Percentiles rank a stretch among this genome's conserved stretches.
Evolutionary conservation across 2,329 filamentous ascomycete species (phyloP).

Genomic region (Phyllosticta citribraziliensis): DNA sequence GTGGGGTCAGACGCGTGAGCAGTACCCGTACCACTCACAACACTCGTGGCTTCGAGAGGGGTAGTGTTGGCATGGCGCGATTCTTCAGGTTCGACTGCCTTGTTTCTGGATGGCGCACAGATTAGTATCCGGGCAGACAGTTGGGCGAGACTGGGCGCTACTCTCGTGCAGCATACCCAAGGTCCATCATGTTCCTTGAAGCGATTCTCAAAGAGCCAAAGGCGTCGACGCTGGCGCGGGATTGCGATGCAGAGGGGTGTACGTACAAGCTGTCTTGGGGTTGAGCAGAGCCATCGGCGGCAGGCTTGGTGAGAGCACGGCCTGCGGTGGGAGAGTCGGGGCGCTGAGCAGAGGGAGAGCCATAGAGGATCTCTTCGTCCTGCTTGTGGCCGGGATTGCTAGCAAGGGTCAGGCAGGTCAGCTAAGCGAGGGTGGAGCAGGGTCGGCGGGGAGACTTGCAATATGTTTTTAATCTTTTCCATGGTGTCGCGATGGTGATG

Average conservation of each 20-base stretch:
- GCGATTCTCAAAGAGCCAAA: not conserved
- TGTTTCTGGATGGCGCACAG: not conserved
- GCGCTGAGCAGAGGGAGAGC: not conserved
- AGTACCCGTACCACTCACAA: not conserved
- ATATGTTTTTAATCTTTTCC: slow-evolving; percentile 37
- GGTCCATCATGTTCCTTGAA: not conserved
- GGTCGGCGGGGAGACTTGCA: slow-evolving; percentile 21
- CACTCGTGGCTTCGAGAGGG: not conserved
- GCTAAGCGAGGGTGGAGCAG: not conserved
- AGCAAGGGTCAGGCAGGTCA: not conserved
- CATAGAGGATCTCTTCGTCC: slow-evolving; percentile 26
- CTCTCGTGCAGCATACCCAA: not conserved
- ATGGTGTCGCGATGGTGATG: slow-evolving; percentile 19
- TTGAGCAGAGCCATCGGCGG: not conserved
- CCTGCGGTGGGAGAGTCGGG: not conserved
- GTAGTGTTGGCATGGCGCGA: slow-evolving; percentile 10
- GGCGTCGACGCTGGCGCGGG: not conserved
- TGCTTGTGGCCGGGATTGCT: slow-evolving; percentile 24
- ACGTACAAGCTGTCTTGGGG: not conserved
- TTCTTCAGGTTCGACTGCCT: slow-evolving; percentile 12
- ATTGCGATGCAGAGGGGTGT: not conserved
- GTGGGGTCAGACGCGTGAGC: slow-evolving; percentile 1
- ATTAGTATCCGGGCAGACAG: not conserved
- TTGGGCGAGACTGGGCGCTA: not conserved
- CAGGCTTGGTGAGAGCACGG: too few species aligned